Percentiles rank a stretch among this genome's conserved stretches.
These are phyloP conservation scores for Taxillus chinensis DNA, from an alignment of 164 flowering plant genomes.

Conservation along the genomic window DNA sequence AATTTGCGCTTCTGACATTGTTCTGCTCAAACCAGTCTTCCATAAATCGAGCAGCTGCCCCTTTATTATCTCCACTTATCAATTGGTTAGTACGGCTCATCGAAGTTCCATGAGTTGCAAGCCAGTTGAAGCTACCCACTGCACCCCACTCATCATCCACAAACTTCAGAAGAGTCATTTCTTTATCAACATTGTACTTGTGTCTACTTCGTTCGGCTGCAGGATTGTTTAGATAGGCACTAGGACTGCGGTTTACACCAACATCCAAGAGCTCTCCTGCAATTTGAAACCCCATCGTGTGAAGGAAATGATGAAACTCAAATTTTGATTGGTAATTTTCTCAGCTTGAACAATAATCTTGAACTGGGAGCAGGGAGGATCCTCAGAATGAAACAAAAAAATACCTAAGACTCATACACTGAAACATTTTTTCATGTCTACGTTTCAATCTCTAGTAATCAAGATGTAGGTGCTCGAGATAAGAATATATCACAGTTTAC, in stretches of 20 bases:
- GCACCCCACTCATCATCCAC: constrained; percentile 94
- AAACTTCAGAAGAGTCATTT: constrained; percentile 96
- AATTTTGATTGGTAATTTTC: too few relatives aligned
- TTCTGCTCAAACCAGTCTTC: constrained; percentile 90
- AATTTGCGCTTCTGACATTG: constrained; percentile 15
- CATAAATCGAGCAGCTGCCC: constrained; percentile 97
- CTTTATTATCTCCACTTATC: constrained; percentile 99
- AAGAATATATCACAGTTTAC: too few relatives aligned
- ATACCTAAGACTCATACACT: too few relatives aligned
- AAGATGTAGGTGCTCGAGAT: too few relatives aligned
- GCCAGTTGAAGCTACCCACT: constrained; percentile 96
- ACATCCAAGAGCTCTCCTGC: constrained; percentile 89
- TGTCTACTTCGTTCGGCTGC: constrained; percentile 67
- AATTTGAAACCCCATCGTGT: constrained; percentile 5
- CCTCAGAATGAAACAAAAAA: too few relatives aligned
- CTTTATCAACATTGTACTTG: constrained; percentile 89
- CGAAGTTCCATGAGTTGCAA: constrained; percentile 99
- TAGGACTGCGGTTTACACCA: constrained; percentile 92
- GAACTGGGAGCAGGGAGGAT: too few relatives aligned
- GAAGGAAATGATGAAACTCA: not conserved
- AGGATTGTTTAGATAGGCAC: constrained; percentile 93
- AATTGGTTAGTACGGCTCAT: constrained; percentile 95
- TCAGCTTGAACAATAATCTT: too few relatives aligned
- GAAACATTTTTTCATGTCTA: too few relatives aligned
- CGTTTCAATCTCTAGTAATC: too few relatives aligned